Evolutionary conservation across 306 rosid species (phyloP).

Genomic region (Trifolium subterraneum): DNA sequence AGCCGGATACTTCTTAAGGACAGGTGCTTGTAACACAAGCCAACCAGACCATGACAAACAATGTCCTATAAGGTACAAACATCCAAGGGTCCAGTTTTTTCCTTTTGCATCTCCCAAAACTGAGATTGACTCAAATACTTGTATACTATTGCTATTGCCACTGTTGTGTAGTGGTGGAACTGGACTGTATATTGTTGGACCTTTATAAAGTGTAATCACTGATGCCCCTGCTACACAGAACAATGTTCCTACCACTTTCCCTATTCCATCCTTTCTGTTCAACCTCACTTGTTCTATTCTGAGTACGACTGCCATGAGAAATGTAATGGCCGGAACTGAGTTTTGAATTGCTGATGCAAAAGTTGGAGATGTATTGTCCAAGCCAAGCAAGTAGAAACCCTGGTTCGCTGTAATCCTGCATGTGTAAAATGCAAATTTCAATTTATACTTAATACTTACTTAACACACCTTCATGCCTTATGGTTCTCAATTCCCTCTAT

Average conservation of each 20-base stretch:
- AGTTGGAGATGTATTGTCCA: slow-evolving; percentile 96
- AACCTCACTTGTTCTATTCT: slow-evolving; percentile 82
- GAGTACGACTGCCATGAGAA: slow-evolving; percentile 91
- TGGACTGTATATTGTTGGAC: slow-evolving; percentile 90
- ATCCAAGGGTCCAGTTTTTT: slow-evolving; percentile 93
- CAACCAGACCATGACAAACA: slow-evolving; percentile 97
- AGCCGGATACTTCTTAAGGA: slow-evolving; percentile 94
- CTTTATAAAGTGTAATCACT: slow-evolving; percentile 90
- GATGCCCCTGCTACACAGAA: slow-evolving; percentile 93
- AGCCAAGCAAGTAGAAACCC: slow-evolving; percentile 95
- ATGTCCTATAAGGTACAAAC: slow-evolving; percentile 85
- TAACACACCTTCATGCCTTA: too few relatives aligned
- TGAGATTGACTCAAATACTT: slow-evolving; percentile 40
- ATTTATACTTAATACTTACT: too few relatives aligned
- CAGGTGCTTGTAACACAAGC: slow-evolving; percentile 92
- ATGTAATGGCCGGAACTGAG: slow-evolving; percentile 97
- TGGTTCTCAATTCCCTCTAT: too few relatives aligned
- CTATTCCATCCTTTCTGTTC: slow-evolving; percentile 82
- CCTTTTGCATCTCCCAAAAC: slow-evolving; percentile 70
- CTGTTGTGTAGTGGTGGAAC: slow-evolving; percentile 40
- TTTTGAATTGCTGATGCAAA: slow-evolving; percentile 96
- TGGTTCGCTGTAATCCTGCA: slow-evolving; percentile 94
- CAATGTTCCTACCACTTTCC: slow-evolving; percentile 67
- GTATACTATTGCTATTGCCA: background rate
- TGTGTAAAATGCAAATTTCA: background rate